phyloP scores from a whole-genome alignment of 2,329 filamentous ascomycete species.

The Cytospora chrysosperma region DNA sequence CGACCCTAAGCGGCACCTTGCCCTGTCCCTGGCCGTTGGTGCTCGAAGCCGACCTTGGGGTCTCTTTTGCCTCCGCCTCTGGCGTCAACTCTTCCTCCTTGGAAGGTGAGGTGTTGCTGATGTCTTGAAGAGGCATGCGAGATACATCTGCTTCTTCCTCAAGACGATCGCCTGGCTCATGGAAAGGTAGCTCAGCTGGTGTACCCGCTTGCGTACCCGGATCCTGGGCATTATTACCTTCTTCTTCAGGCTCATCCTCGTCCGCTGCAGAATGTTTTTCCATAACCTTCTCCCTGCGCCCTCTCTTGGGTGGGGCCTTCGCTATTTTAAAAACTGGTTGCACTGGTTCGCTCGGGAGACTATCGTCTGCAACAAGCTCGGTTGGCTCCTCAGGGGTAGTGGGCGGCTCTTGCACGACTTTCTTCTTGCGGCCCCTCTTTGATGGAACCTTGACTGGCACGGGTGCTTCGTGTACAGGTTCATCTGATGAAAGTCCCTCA shows the following conservation, averaged over 20 bases:
- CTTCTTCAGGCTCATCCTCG: background rate
- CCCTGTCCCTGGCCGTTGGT: constrained; percentile 25
- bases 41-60: constrained; percentile 9
- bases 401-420: constrained; percentile 3
- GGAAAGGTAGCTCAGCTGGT: background rate
- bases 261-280: background rate
- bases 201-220: background rate
- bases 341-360: background rate
- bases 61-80: constrained; percentile 21
- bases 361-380: background rate
- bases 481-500: background rate
- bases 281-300: constrained; percentile 16
- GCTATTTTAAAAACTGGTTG: background rate
- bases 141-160: background rate
- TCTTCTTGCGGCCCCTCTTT: constrained; percentile 21
- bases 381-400: background rate
- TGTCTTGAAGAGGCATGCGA: constrained; percentile 19
- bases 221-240: background rate
- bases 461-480: background rate
- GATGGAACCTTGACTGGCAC: background rate
- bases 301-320: constrained; percentile 14
- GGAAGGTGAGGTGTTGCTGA: constrained; percentile 14
- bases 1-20: constrained; percentile 49
- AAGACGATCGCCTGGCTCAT: background rate
- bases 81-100: constrained; percentile 20